Evolutionary conservation across 371 early-diverging fungal species (phyloP), one percentile per base, ranked within the genome.

Genomic region (Funneliformis caledonium): DNA sequence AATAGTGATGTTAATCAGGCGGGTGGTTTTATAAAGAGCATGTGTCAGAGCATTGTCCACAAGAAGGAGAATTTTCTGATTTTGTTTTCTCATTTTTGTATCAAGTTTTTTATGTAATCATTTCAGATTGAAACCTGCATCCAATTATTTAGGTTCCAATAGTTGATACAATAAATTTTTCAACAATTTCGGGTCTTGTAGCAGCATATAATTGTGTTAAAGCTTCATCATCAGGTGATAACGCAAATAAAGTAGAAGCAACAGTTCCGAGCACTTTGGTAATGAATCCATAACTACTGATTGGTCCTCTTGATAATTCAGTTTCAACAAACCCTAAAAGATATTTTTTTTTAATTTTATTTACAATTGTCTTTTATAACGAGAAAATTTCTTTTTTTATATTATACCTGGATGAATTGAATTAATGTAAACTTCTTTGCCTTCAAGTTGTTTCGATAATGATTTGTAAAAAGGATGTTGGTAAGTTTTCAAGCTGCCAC

Each of bases 141-240:
- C 26, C 26, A 26, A 26, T 26, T 26, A 26, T 26, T 26, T 26
- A 26, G 26, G 26, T 26, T 26, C 26, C 0, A 26, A 26, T 26
- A 26, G 26, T 26, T 87, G 26, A 37, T 91, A 5, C 85, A 83
- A 64, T 87, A 83, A n/a, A 86, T 82, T 76, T 89, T 43, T 85
- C 81, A 80, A 90, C 88, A 1, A 93, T 87, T 59, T 93, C 92
- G 14, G 91, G 91, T 8, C 91, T 89, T 9, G 93, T 87, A 0
- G 94, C 93, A 52, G 90, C 82, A 72, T 90, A 92, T 16, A 94
- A 83, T 56, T 90, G 88, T 0, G 92, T 90, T 65, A 92, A 81
- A 1, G 93, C 89, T 11, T 92, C 94, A 31, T 88, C 85, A 33
- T 87, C 84, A 5, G 85, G 82, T 1, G 84, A 81, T 16, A 88